These are phyloP conservation scores for Acanthamoeba divionensis DNA, from an alignment of 208 protist species.

Conservation along the genomic window DNA sequence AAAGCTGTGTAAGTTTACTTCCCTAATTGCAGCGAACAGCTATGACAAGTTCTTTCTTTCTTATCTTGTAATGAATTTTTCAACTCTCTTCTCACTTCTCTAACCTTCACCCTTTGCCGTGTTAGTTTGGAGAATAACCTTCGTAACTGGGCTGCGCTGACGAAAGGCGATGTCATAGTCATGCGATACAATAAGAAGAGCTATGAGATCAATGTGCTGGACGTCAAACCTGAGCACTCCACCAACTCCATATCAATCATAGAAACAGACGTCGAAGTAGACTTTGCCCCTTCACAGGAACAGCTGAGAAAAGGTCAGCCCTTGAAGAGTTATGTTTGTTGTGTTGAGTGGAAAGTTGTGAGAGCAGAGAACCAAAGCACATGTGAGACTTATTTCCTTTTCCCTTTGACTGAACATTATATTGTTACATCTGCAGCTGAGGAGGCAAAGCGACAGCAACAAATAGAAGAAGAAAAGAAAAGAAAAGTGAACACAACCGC, in stretches of 20 bases:
- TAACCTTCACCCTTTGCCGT: not conserved
- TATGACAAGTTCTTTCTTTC: not conserved
- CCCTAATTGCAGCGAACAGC: not conserved
- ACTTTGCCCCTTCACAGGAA: slow-evolving; percentile 66
- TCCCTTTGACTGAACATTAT: not conserved
- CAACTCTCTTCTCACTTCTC: not conserved
- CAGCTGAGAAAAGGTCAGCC: not conserved
- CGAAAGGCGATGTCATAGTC: slow-evolving; percentile 60
- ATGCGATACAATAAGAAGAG: slow-evolving; percentile 72
- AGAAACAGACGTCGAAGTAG: slow-evolving; percentile 70
- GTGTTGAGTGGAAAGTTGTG: too few species aligned
- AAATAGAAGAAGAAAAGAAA: not conserved
- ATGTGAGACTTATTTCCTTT: too few species aligned
- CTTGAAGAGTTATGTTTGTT: too few species aligned
- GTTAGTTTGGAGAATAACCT: slow-evolving; percentile 63
- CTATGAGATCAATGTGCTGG: slow-evolving; percentile 67
- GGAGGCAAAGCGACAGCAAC: not conserved
- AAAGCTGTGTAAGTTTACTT: slow-evolving; percentile 58
- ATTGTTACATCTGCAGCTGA: not conserved
- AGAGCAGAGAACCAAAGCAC: too few species aligned
- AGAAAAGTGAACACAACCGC: not conserved
- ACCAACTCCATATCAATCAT: slow-evolving; percentile 65
- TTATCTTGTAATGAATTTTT: not conserved
- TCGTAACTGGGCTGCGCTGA: slow-evolving; percentile 62
- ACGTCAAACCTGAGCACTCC: slow-evolving; percentile 56